Evolutionary conservation across 2,329 filamentous ascomycete species (phyloP).

Genomic region (Curvularia lunata): DNA sequence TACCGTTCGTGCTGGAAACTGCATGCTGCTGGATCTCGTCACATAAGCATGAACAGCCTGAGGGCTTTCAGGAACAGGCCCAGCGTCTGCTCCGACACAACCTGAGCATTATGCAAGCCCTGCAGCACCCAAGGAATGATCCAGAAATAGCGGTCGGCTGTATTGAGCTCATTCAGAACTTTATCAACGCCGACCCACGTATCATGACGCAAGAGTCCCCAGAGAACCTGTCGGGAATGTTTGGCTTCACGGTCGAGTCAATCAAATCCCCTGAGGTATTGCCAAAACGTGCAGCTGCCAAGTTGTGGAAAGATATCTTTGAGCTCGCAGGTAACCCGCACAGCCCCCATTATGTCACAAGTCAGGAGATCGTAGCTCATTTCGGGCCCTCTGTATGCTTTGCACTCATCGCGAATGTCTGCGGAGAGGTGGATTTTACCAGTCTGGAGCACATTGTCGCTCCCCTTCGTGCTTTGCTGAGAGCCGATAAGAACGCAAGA

Average conservation of each 20-base stretch:
- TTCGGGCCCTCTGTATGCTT: slow-evolving; percentile 41
- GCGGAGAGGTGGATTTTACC: slow-evolving; percentile 45
- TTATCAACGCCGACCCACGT: slow-evolving; percentile 66
- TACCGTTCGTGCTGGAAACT: slow-evolving; percentile 73
- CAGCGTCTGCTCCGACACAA: slow-evolving; percentile 63
- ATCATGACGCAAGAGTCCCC: slow-evolving; percentile 67
- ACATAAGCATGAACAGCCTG: slow-evolving; percentile 56
- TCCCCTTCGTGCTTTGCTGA: slow-evolving; percentile 43
- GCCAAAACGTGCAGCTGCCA: slow-evolving; percentile 74
- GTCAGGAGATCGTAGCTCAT: slow-evolving; percentile 45
- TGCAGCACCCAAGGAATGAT: slow-evolving; percentile 69
- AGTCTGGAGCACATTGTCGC: slow-evolving; percentile 43
- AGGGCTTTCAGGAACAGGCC: slow-evolving; percentile 35
- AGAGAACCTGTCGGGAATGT: slow-evolving; percentile 67
- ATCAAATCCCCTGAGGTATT: slow-evolving; percentile 74
- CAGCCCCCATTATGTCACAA: slow-evolving; percentile 36
- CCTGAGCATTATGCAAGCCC: slow-evolving; percentile 64
- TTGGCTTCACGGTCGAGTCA: slow-evolving; percentile 74
- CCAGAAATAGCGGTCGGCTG: slow-evolving; percentile 75
- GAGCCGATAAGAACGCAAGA: slow-evolving; percentile 40
- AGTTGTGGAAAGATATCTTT: slow-evolving; percentile 68
- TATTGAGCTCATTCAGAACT: slow-evolving; percentile 72
- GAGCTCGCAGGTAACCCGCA: slow-evolving; percentile 40
- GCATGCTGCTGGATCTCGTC: slow-evolving; percentile 67
- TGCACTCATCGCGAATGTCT: slow-evolving; percentile 44